Conservation (phyloP, 192 early-diverging fungal genomes). For the Backusella tuberculispora region DNA sequence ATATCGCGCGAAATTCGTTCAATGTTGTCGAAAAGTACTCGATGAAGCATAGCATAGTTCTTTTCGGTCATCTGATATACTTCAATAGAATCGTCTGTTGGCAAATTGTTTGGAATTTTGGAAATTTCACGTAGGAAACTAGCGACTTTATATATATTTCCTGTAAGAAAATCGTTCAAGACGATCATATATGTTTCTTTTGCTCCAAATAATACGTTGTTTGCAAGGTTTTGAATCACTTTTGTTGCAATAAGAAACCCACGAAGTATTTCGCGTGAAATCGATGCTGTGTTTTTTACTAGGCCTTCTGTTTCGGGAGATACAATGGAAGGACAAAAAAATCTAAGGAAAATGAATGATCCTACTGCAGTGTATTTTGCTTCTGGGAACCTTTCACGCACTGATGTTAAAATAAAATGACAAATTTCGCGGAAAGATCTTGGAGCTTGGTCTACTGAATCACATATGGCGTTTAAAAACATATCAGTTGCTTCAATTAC, state of each 20-base stretch:
- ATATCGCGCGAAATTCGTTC: conserved; percentile 68
- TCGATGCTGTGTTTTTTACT: conserved; percentile 48
- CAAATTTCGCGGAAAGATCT: conserved; percentile 67
- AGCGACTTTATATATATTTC: conserved; percentile 67
- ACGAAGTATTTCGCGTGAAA: conserved; percentile 67
- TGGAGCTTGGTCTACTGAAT: conserved; percentile 61
- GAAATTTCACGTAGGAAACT: conserved; percentile 69
- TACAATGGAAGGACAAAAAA: conserved; percentile 85
- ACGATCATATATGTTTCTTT: conserved; percentile 85
- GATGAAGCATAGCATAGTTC: conserved; percentile 45
- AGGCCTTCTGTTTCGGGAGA: conserved; percentile 61
- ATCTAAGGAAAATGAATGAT: conserved; percentile 82
- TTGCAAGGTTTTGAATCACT: conserved; percentile 86
- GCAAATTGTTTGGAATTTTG: neutral
- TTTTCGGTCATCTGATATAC: conserved; percentile 21
- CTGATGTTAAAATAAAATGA: conserved; percentile 60
- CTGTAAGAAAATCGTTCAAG: conserved; percentile 73
- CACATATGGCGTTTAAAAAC: conserved; percentile 72
- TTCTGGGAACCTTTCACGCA: conserved; percentile 68
- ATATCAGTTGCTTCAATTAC: conserved; percentile 62
- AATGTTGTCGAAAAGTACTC: conserved; percentile 64
- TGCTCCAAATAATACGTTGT: conserved; percentile 81
- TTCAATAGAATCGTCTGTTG: neutral
- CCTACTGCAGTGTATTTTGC: conserved; percentile 76
- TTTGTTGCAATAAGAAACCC: conserved; percentile 82